Evolutionary conservation across 169 alveolate genomes (phyloP).

Genomic region (Fabrea salina): DNA sequence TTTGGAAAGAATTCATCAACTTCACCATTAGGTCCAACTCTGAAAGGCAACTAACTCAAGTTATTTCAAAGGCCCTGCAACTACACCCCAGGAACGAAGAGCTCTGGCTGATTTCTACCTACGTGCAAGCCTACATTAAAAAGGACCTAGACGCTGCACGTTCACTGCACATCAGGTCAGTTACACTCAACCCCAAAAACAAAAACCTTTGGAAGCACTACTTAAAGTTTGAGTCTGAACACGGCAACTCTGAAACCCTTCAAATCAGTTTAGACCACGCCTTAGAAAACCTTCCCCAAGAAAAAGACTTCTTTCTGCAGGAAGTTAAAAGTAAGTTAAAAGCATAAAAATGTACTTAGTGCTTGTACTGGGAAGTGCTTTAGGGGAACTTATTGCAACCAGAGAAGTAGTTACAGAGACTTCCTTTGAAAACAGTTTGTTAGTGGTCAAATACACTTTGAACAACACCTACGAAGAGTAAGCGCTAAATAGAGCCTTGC

Average conservation of each 20-base stretch:
- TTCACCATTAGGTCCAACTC: neutral
- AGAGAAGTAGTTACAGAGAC: neutral
- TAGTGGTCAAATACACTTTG: neutral
- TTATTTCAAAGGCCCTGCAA: neutral
- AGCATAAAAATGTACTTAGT: no score
- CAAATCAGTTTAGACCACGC: neutral
- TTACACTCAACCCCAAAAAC: neutral
- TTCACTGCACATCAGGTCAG: neutral
- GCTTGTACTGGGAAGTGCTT: no score
- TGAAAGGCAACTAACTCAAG: neutral
- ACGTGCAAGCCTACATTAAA: neutral
- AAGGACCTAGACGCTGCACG: neutral
- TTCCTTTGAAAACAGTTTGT: neutral
- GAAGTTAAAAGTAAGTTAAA: no score
- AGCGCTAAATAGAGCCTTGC: neutral
- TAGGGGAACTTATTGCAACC: neutral
- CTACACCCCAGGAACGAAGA: neutral
- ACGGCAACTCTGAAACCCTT: neutral
- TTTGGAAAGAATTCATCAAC: conserved; percentile 25
- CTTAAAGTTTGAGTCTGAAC: conserved; percentile 17
- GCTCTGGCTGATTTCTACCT: neutral
- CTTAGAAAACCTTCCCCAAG: neutral
- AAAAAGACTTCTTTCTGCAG: no score
- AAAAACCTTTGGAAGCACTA: neutral
- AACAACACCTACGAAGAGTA: neutral